Conservation (phyloP, 2,329 filamentous ascomycete species). For the Didymella exigua region DNA sequence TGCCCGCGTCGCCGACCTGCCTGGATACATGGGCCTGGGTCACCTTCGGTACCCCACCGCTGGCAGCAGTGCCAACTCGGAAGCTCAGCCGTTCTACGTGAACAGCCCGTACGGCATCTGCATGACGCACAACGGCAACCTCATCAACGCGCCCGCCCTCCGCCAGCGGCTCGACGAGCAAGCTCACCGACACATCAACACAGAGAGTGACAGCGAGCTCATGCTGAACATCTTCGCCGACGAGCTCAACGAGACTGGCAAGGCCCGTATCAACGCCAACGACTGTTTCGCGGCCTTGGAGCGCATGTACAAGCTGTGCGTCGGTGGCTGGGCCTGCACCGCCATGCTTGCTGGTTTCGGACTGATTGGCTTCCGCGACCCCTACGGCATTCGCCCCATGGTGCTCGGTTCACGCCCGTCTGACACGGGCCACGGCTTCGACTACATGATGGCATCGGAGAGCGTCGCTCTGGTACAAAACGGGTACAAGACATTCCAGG, state of each 20-base stretch:
- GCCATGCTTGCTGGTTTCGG: slow-evolving; percentile 85
- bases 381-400: slow-evolving; percentile 82
- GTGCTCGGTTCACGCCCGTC: slow-evolving; percentile 77
- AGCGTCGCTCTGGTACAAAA: slow-evolving; percentile 82
- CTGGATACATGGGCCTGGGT: slow-evolving; percentile 84
- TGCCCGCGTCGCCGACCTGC: slow-evolving; percentile 71
- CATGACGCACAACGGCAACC: slow-evolving; percentile 84
- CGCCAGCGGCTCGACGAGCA: slow-evolving; percentile 75
- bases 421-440: slow-evolving; percentile 66
- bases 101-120: slow-evolving; percentile 83
- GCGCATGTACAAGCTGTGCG: slow-evolving; percentile 73
- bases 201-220: slow-evolving; percentile 84
- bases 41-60: slow-evolving; percentile 91
- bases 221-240: slow-evolving; percentile 89
- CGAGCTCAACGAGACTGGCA: slow-evolving; percentile 79
- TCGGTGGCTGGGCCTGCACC: slow-evolving; percentile 79
- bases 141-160: slow-evolving; percentile 78
- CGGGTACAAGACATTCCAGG: slow-evolving; percentile 75
- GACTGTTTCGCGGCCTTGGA: slow-evolving; percentile 76
- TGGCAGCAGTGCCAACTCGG: slow-evolving; percentile 80
- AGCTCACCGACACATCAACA: slow-evolving; percentile 86
- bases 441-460: slow-evolving; percentile 93
- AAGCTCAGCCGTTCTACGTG: slow-evolving; percentile 92
- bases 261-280: slow-evolving; percentile 76
- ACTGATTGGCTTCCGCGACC: slow-evolving; percentile 78